These are phyloP conservation scores for Aspergillus eucalypticola DNA, from an alignment of 2,329 filamentous ascomycete genomes.

Conservation along the genomic window DNA sequence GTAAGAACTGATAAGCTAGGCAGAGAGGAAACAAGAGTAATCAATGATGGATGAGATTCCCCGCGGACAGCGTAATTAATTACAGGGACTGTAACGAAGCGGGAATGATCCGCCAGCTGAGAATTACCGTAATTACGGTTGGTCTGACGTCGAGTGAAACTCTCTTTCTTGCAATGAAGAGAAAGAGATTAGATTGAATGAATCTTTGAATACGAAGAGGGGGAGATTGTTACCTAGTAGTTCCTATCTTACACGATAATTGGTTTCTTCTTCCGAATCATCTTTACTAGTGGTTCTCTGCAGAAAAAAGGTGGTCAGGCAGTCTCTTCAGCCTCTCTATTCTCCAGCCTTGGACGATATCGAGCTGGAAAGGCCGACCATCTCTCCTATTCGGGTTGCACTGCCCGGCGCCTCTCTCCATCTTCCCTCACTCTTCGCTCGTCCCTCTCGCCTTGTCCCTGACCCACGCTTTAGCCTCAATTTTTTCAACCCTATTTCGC, in stretches of 20 bases:
- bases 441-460: conserved; percentile 23
- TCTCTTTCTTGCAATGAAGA: too few relatives aligned
- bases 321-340: neutral
- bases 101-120: conserved; percentile 1
- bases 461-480: conserved; percentile 6
- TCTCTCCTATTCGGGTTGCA: conserved; percentile 4
- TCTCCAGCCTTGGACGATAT: neutral
- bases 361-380: neutral
- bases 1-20: too few relatives aligned
- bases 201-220: neutral
- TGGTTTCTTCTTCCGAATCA: neutral
- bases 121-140: conserved; percentile 2
- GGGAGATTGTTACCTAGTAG: too few relatives aligned
- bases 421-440: neutral
- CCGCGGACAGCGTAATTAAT: neutral
- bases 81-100: conserved; percentile 8
- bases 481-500: conserved; percentile 7
- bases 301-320: neutral
- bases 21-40: too few relatives aligned
- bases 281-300: neutral
- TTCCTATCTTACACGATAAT: neutral
- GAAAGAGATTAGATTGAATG: neutral
- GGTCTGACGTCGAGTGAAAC: conserved; percentile 4
- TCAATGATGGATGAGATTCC: neutral
- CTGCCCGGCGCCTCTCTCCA: neutral